Evolutionary conservation across 331 rosid genomes (phyloP).

Genomic region (Malus hybrid): DNA sequence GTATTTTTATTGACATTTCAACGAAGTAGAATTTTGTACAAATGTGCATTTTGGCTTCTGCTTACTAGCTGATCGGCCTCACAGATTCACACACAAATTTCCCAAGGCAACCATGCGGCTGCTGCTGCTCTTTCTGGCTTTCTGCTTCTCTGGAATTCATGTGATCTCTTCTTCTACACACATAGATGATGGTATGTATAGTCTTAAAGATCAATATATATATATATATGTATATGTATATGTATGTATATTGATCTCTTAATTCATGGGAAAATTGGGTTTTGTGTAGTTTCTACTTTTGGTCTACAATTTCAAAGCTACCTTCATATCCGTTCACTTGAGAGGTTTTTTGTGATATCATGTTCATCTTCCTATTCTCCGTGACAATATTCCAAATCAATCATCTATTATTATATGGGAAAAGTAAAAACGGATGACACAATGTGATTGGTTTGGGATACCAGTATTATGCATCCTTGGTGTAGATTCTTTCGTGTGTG

Average conservation of each 20-base stretch:
- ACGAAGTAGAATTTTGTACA: neutral
- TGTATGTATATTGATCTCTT: neutral
- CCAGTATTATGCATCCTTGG: too few relatives aligned
- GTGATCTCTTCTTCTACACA: constrained; percentile 36
- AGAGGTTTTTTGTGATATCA: neutral
- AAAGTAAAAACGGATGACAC: too few relatives aligned
- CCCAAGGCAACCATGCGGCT: constrained; percentile 27
- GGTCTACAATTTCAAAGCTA: neutral
- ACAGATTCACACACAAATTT: neutral
- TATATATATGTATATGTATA: too few relatives aligned
- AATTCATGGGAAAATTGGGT: neutral
- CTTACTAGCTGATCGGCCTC: neutral
- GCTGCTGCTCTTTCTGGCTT: constrained; percentile 41
- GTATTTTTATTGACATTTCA: neutral
- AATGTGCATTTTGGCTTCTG: neutral
- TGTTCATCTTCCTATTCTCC: neutral
- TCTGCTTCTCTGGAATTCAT: constrained; percentile 35
- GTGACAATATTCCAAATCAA: too few relatives aligned
- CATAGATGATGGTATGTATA: constrained; percentile 44
- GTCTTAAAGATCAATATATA: neutral
- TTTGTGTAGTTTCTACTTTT: neutral
- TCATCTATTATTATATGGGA: too few relatives aligned
- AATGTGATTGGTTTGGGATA: too few relatives aligned
- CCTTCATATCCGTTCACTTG: neutral
- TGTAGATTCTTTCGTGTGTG: too few relatives aligned